phyloP scores from a whole-genome alignment of 2,329 filamentous ascomycete genomes.

The Ceratocystis alfenasii region DNA sequence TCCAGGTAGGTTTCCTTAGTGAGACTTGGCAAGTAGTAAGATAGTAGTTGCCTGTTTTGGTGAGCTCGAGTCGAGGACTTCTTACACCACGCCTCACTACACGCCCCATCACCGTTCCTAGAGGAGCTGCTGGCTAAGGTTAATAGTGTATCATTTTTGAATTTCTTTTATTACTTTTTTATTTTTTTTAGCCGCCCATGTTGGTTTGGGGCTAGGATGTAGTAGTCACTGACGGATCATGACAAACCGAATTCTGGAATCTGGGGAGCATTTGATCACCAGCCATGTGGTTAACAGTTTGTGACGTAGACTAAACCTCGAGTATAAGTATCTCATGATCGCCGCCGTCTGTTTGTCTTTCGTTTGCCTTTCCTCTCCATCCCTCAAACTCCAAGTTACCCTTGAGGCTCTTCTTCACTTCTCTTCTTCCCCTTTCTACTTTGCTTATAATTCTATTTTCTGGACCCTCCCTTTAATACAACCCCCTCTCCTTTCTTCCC shows the following conservation, averaged over 20 bases:
- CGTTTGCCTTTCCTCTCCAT: background rate
- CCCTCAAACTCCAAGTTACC: background rate
- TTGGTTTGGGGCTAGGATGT: background rate
- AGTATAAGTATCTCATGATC: slow-evolving; percentile 1
- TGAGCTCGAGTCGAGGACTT: background rate
- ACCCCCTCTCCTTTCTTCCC: background rate
- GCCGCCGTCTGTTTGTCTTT: background rate
- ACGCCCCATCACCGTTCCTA: background rate
- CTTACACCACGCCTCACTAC: background rate
- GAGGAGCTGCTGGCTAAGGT: background rate
- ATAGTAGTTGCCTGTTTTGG: slow-evolving; percentile 1
- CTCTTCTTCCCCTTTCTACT: background rate
- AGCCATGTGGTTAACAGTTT: background rate
- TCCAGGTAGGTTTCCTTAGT: background rate
- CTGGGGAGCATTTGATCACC: background rate
- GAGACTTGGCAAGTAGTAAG: background rate
- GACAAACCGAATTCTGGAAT: background rate
- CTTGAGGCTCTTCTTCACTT: background rate
- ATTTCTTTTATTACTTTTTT: background rate
- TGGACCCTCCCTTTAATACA: background rate
- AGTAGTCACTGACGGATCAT: background rate
- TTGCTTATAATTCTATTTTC: background rate
- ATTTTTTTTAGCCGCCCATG: background rate
- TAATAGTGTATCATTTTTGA: background rate
- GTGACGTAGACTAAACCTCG: background rate